Conservation (phyloP, 2,329 filamentous ascomycete species). For the Aspergillus fumigatiaffinis region DNA sequence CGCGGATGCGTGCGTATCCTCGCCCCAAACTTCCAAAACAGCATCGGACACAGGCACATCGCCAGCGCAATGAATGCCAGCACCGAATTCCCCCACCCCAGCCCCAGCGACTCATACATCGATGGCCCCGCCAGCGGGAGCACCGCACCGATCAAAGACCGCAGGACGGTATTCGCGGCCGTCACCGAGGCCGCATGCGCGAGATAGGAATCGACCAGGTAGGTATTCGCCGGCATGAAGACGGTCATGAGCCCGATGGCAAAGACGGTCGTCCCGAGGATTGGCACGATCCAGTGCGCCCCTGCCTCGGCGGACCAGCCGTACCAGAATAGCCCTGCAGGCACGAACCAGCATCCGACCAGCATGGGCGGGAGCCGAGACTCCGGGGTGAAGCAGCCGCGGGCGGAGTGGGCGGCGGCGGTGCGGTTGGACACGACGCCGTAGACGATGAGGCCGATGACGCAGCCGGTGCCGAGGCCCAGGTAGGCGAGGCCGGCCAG, state of each 20-base stretch:
- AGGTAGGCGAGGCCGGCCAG: slow-evolving; percentile 43
- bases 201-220: slow-evolving; percentile 60
- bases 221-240: slow-evolving; percentile 54
- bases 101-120: slow-evolving; percentile 58
- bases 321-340: slow-evolving; percentile 35
- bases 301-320: slow-evolving; percentile 46
- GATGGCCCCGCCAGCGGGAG: slow-evolving; percentile 54
- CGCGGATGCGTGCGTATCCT: background rate
- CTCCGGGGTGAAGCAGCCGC: slow-evolving; percentile 34
- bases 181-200: slow-evolving; percentile 59
- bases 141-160: slow-evolving; percentile 49
- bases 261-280: slow-evolving; percentile 47
- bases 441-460: slow-evolving; percentile 24
- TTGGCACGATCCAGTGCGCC: slow-evolving; percentile 54
- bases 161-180: slow-evolving; percentile 43
- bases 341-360: slow-evolving; percentile 47
- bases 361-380: slow-evolving; percentile 49
- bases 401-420: slow-evolving; percentile 19
- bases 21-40: background rate
- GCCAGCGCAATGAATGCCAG: slow-evolving; percentile 48
- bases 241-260: slow-evolving; percentile 25
- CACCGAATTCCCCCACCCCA: slow-evolving; percentile 57
- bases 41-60: slow-evolving; percentile 43
- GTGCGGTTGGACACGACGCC: slow-evolving; percentile 18
- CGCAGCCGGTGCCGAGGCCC: slow-evolving; percentile 38